phyloP scores from a whole-genome alignment of 2,329 filamentous ascomycete species.

The Clonostachys sp. region DNA sequence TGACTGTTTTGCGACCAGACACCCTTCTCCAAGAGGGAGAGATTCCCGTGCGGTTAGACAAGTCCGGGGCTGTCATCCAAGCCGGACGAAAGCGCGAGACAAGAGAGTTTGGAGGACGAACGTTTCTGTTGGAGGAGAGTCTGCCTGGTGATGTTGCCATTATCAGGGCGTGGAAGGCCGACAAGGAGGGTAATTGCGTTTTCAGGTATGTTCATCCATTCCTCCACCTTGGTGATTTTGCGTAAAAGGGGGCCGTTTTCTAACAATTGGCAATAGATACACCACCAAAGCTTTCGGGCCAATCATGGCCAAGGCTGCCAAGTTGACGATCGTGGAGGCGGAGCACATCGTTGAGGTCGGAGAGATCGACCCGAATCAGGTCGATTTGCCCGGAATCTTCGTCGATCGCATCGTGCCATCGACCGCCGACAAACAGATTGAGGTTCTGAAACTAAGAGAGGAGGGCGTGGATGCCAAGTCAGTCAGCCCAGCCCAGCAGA shows the following conservation, averaged over 20 bases:
- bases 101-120: constrained; percentile 67
- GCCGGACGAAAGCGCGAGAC: constrained; percentile 64
- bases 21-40: constrained; percentile 65
- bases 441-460: constrained; percentile 58
- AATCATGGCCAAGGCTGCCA: constrained; percentile 78
- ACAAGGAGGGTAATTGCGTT: constrained; percentile 73
- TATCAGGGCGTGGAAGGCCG: constrained; percentile 70
- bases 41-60: constrained; percentile 60
- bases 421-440: constrained; percentile 66
- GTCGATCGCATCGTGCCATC: constrained; percentile 77
- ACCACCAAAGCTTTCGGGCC: constrained; percentile 72
- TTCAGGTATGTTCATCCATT: constrained; percentile 50
- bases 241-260: neutral
- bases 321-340: constrained; percentile 75
- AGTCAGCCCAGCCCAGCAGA: constrained; percentile 34
- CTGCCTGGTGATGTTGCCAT: constrained; percentile 75
- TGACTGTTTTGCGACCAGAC: constrained; percentile 23
- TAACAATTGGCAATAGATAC: constrained; percentile 35
- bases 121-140: constrained; percentile 73
- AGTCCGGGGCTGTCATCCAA: constrained; percentile 56
- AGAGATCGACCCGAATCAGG: constrained; percentile 66
- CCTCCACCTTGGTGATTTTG: constrained; percentile 16
- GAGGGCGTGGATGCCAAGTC: constrained; percentile 28
- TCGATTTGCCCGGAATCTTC: constrained; percentile 78
- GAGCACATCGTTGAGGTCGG: constrained; percentile 77